phyloP scores from a whole-genome alignment of 768 basidiomycete species.

The Mycena filopes region DNA sequence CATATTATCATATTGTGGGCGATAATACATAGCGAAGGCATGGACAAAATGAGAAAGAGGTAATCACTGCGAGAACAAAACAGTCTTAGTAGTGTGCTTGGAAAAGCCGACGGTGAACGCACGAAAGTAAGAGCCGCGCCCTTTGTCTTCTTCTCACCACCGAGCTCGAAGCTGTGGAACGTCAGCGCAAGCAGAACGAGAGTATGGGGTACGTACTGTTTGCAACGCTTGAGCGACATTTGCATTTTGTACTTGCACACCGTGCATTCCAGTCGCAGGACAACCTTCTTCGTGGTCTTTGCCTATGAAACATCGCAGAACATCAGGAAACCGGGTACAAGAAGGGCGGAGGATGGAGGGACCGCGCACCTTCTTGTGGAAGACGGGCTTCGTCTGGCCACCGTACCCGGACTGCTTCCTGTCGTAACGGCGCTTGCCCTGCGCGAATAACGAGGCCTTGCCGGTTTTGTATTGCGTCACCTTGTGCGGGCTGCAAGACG shows the following conservation, averaged over 20 bases:
- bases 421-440: conserved; percentile 99
- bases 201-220: conserved; percentile 76
- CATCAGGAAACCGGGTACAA: not conserved
- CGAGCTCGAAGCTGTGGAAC: conserved; percentile 89
- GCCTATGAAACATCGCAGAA: conserved; percentile 59
- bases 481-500: conserved; percentile 84
- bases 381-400: conserved; percentile 99
- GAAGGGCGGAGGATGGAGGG: not conserved
- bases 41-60: conserved; percentile 1
- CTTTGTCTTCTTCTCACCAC: conserved; percentile 99
- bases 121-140: conserved; percentile 96
- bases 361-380: conserved; percentile 95
- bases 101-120: conserved; percentile 51
- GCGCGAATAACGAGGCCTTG: conserved; percentile 96
- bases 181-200: not conserved
- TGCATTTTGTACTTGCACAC: conserved; percentile 99
- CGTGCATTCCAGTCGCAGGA: conserved; percentile 96
- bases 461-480: conserved; percentile 99
- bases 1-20: conserved; percentile 19
- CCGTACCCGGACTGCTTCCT: conserved; percentile 99
- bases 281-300: conserved; percentile 99
- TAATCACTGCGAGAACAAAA: conserved; percentile 4
- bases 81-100: not conserved
- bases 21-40: conserved; percentile 16
- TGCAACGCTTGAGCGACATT: conserved; percentile 96